These are phyloP conservation scores for Erysiphe pulchra DNA, from an alignment of 2,329 filamentous ascomycete species.

Conservation along the genomic window DNA sequence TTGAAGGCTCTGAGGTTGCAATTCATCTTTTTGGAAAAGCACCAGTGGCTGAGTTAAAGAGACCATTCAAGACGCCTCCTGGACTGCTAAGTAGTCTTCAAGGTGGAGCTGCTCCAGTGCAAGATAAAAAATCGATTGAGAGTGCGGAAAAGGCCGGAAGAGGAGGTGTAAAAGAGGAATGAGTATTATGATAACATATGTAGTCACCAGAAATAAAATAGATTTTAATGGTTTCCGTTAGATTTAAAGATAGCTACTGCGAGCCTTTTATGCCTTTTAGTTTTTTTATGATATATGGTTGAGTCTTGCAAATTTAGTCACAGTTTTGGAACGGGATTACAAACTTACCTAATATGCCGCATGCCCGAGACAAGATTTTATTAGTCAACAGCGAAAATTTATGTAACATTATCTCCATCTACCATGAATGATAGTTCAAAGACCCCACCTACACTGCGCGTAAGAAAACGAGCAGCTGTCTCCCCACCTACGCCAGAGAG, in stretches of 20 bases:
- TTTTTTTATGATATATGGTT: too few relatives aligned
- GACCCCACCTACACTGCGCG: background rate
- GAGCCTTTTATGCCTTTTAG: too few relatives aligned
- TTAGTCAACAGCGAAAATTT: background rate
- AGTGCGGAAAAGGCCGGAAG: slow-evolving; percentile 50
- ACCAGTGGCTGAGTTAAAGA: slow-evolving; percentile 72
- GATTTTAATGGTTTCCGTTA: too few relatives aligned
- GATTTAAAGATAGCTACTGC: too few relatives aligned
- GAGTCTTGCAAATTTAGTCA: too few relatives aligned
- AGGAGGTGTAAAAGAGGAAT: slow-evolving; percentile 49
- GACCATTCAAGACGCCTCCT: slow-evolving; percentile 71
- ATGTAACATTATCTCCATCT: background rate
- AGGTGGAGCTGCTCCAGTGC: slow-evolving; percentile 40
- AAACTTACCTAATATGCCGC: too few relatives aligned
- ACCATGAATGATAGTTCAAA: background rate
- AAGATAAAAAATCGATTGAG: slow-evolving; percentile 75
- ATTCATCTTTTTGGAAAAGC: slow-evolving; percentile 77
- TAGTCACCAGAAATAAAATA: too few relatives aligned
- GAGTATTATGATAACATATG: slow-evolving; percentile 2
- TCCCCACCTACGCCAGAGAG: slow-evolving; percentile 29
- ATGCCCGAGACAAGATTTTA: too few relatives aligned
- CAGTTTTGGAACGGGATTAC: too few relatives aligned
- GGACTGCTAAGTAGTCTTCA: slow-evolving; percentile 65
- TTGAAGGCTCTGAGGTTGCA: slow-evolving; percentile 92
- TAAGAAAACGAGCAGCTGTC: too few relatives aligned